These are phyloP conservation scores for Arthrobotrys iridis DNA, from an alignment of 2,329 filamentous ascomycete species.

Conservation along the genomic window DNA sequence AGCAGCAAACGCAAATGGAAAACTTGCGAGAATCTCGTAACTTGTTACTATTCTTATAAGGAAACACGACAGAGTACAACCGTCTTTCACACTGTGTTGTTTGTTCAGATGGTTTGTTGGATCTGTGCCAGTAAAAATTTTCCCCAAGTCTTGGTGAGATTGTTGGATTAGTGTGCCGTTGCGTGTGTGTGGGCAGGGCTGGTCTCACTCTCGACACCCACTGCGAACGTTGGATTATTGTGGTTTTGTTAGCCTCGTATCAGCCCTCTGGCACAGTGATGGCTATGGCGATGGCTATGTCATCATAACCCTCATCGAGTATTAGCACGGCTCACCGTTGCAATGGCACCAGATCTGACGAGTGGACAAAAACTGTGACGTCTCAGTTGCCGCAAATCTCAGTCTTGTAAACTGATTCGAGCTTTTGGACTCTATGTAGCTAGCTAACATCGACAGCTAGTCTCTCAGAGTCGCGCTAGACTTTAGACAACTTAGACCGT, in stretches of 20 bases:
- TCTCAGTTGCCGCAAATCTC: slow-evolving; percentile 9
- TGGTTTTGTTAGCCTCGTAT: background rate
- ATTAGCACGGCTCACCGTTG: background rate
- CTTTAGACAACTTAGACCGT: background rate
- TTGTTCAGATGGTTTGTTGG: background rate
- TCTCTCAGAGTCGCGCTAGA: background rate
- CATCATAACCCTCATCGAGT: background rate
- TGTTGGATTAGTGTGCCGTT: no score
- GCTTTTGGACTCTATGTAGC: background rate
- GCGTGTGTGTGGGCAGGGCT: no score
- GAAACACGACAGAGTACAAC: slow-evolving; percentile 7
- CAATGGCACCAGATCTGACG: slow-evolving; percentile 1
- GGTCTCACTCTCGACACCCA: no score
- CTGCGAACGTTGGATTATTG: slow-evolving; percentile 2
- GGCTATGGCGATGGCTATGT: slow-evolving; percentile 4
- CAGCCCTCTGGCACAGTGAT: slow-evolving; percentile 2
- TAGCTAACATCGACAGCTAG: no score
- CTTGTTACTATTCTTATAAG: slow-evolving; percentile 40
- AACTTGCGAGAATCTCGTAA: slow-evolving; percentile 12
- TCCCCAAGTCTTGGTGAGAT: no score
- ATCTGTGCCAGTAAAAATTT: background rate
- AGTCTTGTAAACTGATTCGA: background rate
- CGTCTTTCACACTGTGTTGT: background rate
- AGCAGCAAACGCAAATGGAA: background rate
- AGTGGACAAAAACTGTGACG: background rate